Conservation (phyloP, 331 rosid genomes). For the Quercus lobata region DNA sequence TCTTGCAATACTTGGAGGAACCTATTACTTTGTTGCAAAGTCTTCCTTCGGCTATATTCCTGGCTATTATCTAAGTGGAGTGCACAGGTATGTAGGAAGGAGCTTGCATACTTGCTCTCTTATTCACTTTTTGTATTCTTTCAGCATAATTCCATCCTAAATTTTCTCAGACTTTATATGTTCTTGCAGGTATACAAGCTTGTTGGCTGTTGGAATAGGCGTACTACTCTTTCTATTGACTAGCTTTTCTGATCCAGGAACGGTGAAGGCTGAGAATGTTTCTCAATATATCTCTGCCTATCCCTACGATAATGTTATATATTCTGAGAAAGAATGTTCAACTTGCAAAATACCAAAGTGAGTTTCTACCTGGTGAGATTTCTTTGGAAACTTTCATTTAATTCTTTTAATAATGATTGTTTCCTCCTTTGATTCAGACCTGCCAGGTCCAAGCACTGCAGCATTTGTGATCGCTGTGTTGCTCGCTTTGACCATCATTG, state of each 20-base stretch:
- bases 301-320: slow-evolving; percentile 80
- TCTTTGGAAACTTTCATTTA: background rate
- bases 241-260: slow-evolving; percentile 94
- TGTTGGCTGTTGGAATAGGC: slow-evolving; percentile 68
- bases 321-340: slow-evolving; percentile 72
- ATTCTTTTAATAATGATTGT: slow-evolving; percentile 3
- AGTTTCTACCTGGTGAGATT: slow-evolving; percentile 15
- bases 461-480: slow-evolving; percentile 85
- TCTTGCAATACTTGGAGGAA: slow-evolving; percentile 54
- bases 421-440: slow-evolving; percentile 54
- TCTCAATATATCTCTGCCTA: slow-evolving; percentile 69
- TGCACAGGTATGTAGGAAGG: slow-evolving; percentile 58
- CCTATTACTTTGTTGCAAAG: slow-evolving; percentile 51
- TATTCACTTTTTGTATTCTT: background rate
- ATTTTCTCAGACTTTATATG: slow-evolving; percentile 23
- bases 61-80: slow-evolving; percentile 71
- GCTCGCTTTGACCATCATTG: slow-evolving; percentile 96
- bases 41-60: slow-evolving; percentile 74
- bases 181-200: slow-evolving; percentile 74
- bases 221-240: slow-evolving; percentile 80
- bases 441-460: slow-evolving; percentile 98
- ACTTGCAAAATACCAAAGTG: slow-evolving; percentile 69
- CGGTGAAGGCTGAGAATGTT: slow-evolving; percentile 65
- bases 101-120: background rate
- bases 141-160: slow-evolving; percentile 24